Evolutionary conservation across 2,329 filamentous ascomycete species (phyloP), one percentile per base, ranked within the genome.

Genomic region (Nemania sp.): DNA sequence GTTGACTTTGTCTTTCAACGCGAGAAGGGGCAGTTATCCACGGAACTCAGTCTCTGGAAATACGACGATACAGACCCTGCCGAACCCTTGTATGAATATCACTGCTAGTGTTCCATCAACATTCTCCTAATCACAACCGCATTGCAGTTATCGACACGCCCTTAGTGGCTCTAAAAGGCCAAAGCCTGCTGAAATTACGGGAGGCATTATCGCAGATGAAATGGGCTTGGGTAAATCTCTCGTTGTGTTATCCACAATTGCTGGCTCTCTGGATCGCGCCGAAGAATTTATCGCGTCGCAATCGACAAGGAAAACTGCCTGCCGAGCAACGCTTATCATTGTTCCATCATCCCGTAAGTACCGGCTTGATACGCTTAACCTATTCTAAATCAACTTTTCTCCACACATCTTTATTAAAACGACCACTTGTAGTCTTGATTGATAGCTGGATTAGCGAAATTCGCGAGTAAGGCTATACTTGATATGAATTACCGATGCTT

Each of bases 161-260:
- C 28, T 57, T 19, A 57, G 34, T 26, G 54, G 54, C 9, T 31
- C 49, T 28, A 48, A 47, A 26, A 24, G 54, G 9, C 39, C 45
- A 22, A 40, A 34, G 19, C 40, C n/a, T n/a, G 54, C 44, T 30
- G 54, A 57, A 20, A 12, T 45, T 3, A 49, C 39, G 31, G 57
- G 54, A 4, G 57, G 57, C n/a, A 57, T 59, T 6, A 44, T 57
- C 33, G 57, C 57, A 37, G 57, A 59, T 34, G 57, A 49, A 28
- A 59, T 59, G 57, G 57, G 57, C 1, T 23, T 59, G 19, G 57
- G 57, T 6, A 60, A 60, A 37, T 41, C 54, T 6, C 40, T 57
- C 5, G 44, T 56, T 6, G 50, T 50, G 2, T 26, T 57, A 23
- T 50, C 51, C 19, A 43, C 41, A 15, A 54, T 57, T 8, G 46